Conservation (phyloP, 257 asterid species). For the Salvia hispanica region DNA sequence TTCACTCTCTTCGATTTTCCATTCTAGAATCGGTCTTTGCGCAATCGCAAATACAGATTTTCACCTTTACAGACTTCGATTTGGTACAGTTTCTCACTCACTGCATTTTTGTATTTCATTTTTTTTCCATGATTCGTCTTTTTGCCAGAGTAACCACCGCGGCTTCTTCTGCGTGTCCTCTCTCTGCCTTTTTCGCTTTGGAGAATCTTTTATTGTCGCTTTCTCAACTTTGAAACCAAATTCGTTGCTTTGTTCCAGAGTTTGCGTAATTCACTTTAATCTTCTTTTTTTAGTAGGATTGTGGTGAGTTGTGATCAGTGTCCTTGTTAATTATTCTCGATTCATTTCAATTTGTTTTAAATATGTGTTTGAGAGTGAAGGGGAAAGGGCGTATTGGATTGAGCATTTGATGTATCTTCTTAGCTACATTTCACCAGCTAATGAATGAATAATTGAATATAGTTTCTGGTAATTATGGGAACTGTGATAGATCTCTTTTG, state of each 20-base stretch:
- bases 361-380: background rate
- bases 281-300: background rate
- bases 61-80: background rate
- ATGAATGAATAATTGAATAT: background rate
- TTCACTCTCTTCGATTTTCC: background rate
- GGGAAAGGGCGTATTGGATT: background rate
- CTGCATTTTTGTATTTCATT: background rate
- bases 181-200: background rate
- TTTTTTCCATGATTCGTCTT: background rate
- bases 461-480: background rate
- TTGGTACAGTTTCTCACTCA: conserved; percentile 7
- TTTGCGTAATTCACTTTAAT: background rate
- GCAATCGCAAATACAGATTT: background rate
- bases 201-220: background rate
- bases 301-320: background rate
- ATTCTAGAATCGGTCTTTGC: background rate
- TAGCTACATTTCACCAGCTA: background rate
- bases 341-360: background rate
- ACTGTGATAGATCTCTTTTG: background rate
- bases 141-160: background rate
- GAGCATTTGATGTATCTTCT: conserved; percentile 6
- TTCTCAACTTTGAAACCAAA: background rate
- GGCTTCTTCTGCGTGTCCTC: background rate
- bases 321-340: conserved; percentile 1
- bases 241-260: background rate